Base-by-base conservation (phyloP, 1,284 basidiomycete genomes). In the Papiliotrema laurentii region DNA sequence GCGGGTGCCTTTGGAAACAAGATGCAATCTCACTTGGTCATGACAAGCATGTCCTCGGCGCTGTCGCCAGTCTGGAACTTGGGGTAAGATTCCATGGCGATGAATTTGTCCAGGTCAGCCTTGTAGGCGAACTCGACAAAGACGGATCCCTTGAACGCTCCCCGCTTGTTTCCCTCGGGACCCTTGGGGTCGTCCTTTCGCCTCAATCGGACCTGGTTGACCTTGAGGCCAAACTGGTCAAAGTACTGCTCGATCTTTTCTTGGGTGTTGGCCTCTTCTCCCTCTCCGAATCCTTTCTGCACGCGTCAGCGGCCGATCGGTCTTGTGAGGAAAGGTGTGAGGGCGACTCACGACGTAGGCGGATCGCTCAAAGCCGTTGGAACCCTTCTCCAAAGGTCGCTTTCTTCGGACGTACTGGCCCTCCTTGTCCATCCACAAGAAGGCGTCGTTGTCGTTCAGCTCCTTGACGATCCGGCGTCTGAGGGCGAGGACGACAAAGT, bases 261-360 rank as follows among this genome's bases (percentile, higher is more conserved):
- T 75, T 96, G 92, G 0, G 76, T 81, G 18, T 82, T 77, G 37
- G 78, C 78, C 64, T 91, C 88, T 26, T 66, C 67, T 14, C 59
- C 63, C 26, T 84, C 81, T 0, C 84, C 84, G 63, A 96, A 94
- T 2, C 90, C 90, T 85, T 97, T 96, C 89, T 91, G 63, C n/a
- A 30, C 16, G 43, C 30, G 44, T 55, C 44, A 55, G 47, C 47
- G 19, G 9, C 6, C 18, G 24, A 38, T 36, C 14, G 10, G 24
- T 16, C 5, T n/a, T n/a, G n/a, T n/a, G n/a, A n/a, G 18, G 16
- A 4, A 31, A 31, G 30, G 10, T 21, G 6, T 10, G 6, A 2
- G 7, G 24, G 16, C 2, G 16, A 82, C 87, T 61, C 63, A 90
- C 87, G 36, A 87, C 89, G 69, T 93, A 93, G 28, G 87, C 78